Base-by-base conservation (phyloP, 345 rosid genomes). In the Hibiscus mutabilis region DNA sequence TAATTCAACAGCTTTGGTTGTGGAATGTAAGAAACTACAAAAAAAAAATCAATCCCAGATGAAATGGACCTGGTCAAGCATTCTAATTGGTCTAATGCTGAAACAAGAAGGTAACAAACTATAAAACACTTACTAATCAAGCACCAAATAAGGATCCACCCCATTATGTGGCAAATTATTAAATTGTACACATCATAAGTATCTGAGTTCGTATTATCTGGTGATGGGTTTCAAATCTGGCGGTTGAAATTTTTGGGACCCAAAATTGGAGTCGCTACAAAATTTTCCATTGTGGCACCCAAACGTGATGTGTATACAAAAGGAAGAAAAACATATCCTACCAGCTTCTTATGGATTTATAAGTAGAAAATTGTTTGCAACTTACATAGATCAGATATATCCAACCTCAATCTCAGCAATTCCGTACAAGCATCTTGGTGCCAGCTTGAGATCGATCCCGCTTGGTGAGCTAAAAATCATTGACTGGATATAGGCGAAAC, bases 371-470 rank as follows among this genome's bases (percentile, higher is more conserved):
- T 11, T 76, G 70, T 76, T 66, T 46, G 56, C 74, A 80, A 82
- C 78, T 79, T 86, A 68, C 84, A 77, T 56, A 65, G 77, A 78
- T 52, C 77, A 70, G 78, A 76, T 70, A 76, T 73, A 60, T n/a
- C n/a, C 72, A 61, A 40, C 77, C 65, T 58, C 70, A 53, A 73
- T 77, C 68, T 75, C 58, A 65, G 60, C 24, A 72, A 59, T 72
- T 69, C 78, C 68, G 73, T 77, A 72, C 83, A 81, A 93, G 75
- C 88, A 89, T 82, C 97, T 86, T 24, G 92, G 92, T 82, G 90
- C 47, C 80, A 85, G 95, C 93, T 91, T 94, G 82, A 87, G 70
- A 71, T 82, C 89, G 74, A 84, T 75, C 81, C 92, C 84, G 40
- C 80, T 55, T 6, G 77, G 77, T 25, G 79, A 77, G 78, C 87